Evolutionary conservation across 176 grass and related monocot species (phyloP).

Genomic region (Rhynchospora breviuscula): DNA sequence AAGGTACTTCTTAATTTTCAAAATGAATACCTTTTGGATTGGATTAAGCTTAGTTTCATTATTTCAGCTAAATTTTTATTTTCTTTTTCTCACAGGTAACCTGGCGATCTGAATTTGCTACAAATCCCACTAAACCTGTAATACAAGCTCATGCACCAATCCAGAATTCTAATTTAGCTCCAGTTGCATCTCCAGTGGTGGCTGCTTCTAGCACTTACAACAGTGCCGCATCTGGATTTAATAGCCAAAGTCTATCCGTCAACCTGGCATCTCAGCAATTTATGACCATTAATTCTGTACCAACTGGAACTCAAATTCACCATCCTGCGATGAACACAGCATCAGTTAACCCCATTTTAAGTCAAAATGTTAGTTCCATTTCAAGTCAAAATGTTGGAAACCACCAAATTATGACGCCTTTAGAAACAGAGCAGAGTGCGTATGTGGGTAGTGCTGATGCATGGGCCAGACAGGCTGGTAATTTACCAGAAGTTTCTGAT

Average conservation of each 20-base stretch:
- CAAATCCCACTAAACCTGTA: slow-evolving; percentile 38
- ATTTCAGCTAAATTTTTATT: slow-evolving; percentile 5
- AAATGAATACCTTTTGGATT: slow-evolving; percentile 2
- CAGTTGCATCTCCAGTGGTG: slow-evolving; percentile 5
- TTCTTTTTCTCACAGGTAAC: slow-evolving; percentile 38
- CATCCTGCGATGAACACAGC: slow-evolving; percentile 31
- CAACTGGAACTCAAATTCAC: slow-evolving; percentile 22
- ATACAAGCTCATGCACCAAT: slow-evolving; percentile 35
- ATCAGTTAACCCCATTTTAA: slow-evolving; percentile 31
- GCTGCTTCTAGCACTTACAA: not conserved
- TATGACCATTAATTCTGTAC: slow-evolving; percentile 30
- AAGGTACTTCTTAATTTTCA: slow-evolving; percentile 37
- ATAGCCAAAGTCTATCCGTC: slow-evolving; percentile 10
- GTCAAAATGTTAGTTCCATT: slow-evolving; percentile 12
- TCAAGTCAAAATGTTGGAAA: slow-evolving; percentile 8
- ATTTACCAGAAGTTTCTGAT: not conserved
- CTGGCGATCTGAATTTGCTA: slow-evolving; percentile 54
- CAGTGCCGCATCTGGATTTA: not conserved
- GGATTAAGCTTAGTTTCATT: not conserved
- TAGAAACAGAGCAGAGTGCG: slow-evolving; percentile 20
- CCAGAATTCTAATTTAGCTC: slow-evolving; percentile 12
- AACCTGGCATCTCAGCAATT: slow-evolving; percentile 40
- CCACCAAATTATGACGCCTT: slow-evolving; percentile 4
- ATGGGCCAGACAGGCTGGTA: slow-evolving; percentile 28
- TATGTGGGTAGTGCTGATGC: slow-evolving; percentile 1